Percentiles rank a stretch among this genome's conserved stretches.
Evolutionary conservation across 2,329 filamentous ascomycete genomes (phyloP).

Genomic region (Apiospora phragmitis): DNA sequence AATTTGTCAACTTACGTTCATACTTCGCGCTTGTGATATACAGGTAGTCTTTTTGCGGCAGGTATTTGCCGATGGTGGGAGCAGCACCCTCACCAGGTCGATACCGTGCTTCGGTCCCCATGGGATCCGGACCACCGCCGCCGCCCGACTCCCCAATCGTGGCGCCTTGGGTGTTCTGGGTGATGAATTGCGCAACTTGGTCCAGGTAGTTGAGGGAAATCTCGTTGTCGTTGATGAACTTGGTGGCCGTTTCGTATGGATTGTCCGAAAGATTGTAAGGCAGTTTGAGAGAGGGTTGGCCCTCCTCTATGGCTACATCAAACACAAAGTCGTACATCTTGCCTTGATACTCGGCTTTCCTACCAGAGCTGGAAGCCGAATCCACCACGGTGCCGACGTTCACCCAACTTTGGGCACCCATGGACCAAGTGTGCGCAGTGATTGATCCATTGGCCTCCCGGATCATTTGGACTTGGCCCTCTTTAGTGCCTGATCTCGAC

Average conservation of each 20-base stretch:
- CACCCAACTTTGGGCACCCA: constrained; percentile 71
- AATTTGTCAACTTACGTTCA: constrained; percentile 42
- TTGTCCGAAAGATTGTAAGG: constrained; percentile 92
- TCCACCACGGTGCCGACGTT: constrained; percentile 95
- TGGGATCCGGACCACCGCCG: constrained; percentile 64
- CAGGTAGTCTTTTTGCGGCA: constrained; percentile 81
- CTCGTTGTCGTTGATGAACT: constrained; percentile 87
- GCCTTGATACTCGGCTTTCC: constrained; percentile 75
- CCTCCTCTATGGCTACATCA: constrained; percentile 94
- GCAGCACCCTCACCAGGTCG: constrained; percentile 65
- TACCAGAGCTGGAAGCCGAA: constrained; percentile 77
- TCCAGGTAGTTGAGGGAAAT: constrained; percentile 86
- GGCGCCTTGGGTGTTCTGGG: constrained; percentile 83
- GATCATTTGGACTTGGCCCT: constrained; percentile 94
- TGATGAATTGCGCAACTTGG: constrained; percentile 90
- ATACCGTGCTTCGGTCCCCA: constrained; percentile 77
- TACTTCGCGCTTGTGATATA: constrained; percentile 74
- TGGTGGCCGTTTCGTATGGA: constrained; percentile 86
- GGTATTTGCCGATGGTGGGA: constrained; percentile 53
- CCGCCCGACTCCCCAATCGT: constrained; percentile 67
- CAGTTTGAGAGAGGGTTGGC: constrained; percentile 88
- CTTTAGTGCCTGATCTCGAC: constrained; percentile 84
- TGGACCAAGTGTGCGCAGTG: constrained; percentile 87
- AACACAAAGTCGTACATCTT: constrained; percentile 96
- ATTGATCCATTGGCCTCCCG: constrained; percentile 77